A percentile compares a stretch with the other conserved stretches of the same genome.
phyloP scores from a whole-genome alignment of 805 yeast genomes.

The Starmerella powellii region DNA sequence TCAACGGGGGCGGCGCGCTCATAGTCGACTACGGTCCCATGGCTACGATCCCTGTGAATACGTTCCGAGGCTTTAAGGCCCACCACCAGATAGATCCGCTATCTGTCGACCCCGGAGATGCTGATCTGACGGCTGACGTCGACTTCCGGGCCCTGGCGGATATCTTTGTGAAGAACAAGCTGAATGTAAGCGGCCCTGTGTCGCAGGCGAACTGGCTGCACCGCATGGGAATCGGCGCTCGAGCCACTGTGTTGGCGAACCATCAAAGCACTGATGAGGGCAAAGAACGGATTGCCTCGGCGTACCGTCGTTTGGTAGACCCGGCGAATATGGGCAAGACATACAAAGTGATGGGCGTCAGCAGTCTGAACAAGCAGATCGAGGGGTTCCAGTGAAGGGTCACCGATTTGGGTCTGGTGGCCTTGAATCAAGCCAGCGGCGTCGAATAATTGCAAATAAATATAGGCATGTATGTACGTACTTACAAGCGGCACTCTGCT shows the following conservation, averaged over 20 bases:
- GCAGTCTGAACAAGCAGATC: constrained; percentile 6
- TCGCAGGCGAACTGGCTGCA: constrained; percentile 75
- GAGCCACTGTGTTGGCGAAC: constrained; percentile 41
- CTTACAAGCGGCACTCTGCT: no score
- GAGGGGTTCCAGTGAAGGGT: constrained; percentile 11
- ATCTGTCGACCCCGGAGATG: constrained; percentile 56
- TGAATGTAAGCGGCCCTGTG: constrained; percentile 42
- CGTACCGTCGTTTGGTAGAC: constrained; percentile 54
- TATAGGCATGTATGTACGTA: no score
- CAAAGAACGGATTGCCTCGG: constrained; percentile 41
- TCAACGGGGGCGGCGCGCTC: constrained; percentile 48
- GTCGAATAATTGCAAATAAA: no score
- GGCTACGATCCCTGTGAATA: constrained; percentile 50
- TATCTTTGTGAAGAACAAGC: constrained; percentile 27
- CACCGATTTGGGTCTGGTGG: no score
- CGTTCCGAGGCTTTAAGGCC: constrained; percentile 59
- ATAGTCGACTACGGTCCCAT: constrained; percentile 69
- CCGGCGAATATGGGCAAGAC: constrained; percentile 63
- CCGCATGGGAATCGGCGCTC: constrained; percentile 58
- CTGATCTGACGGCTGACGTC: constrained; percentile 73
- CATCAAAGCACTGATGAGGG: constrained; percentile 34
- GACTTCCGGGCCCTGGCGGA: constrained; percentile 52
- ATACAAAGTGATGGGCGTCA: constrained; percentile 57
- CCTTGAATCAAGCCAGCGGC: no score
- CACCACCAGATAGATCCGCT: constrained; percentile 70